Evolutionary conservation across 352 stramenopile species (phyloP), one percentile per base, ranked within the genome.

Genomic region (Peronospora belbahrii): DNA sequence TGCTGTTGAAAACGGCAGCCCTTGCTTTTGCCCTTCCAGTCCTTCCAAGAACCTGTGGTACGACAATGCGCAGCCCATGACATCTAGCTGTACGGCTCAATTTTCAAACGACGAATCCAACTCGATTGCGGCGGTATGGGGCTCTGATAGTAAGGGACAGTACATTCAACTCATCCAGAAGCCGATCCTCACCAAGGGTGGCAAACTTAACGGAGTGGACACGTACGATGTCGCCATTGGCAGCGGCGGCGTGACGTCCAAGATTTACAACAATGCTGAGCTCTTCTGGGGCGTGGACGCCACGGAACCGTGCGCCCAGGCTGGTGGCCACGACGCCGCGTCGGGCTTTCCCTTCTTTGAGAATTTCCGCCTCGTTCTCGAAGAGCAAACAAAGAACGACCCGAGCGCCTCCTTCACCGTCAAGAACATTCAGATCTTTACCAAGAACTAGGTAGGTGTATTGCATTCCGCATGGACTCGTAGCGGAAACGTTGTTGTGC

Each of bases 181-280:
- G 48, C 77, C 77, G 27, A 78, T 56, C 10, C 56, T 88, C 39
- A 83, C 67, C 10, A 70, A 76, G 48, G 70, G 74, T 9, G 71
- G 65, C 20, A 80, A 78, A 51, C 48, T 74, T 18, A 73, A 70
- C 48, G 59, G 58, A n/a, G 52, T 46, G 1, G 56, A 71, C 51
- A 88, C 74, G 47, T 85, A 81, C 58, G 77, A 88, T 42, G 47
- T 88, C 24, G 41, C 52, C 15, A 58, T 53, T 11, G 70, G 70
- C 32, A 66, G 49, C 31, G 68, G 74, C 24, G 58, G 43, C 8
- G 56, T 67, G 14, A 82, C 74, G 19, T 62, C 45, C 24, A 85
- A 85, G 66, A 86, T 88, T 51, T 86, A 88, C 64, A 86, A 86
- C 62, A 85, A 88, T 49, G 65, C 61, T 13, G 41, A 88, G 1